Percentiles rank a stretch among this genome's conserved stretches.
phyloP scores from a whole-genome alignment of 108 stramenopile species.

The Cyclotella atomus region DNA sequence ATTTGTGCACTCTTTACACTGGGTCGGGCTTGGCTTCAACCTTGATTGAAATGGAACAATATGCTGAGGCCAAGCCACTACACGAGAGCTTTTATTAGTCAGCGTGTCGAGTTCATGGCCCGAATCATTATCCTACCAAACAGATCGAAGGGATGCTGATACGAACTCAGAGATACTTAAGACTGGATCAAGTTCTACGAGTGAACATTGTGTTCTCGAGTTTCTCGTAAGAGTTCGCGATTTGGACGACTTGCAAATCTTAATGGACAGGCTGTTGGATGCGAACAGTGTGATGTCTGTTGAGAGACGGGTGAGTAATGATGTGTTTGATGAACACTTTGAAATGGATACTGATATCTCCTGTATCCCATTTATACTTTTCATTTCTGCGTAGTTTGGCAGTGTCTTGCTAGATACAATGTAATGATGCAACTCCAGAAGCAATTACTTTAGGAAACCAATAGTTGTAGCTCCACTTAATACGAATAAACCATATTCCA shows the following conservation, averaged over 20 bases:
- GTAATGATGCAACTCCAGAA: not conserved
- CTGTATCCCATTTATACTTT: not conserved
- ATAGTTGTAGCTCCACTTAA: not conserved
- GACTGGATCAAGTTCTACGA: conserved; percentile 76
- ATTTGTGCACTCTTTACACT: too few species aligned
- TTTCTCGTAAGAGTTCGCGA: conserved; percentile 73
- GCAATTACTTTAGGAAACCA: not conserved
- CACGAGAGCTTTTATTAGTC: too few species aligned
- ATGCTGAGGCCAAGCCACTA: too few species aligned
- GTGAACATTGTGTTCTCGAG: conserved; percentile 78
- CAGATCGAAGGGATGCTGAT: too few species aligned
- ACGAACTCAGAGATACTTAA: conserved; percentile 76
- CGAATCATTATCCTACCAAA: too few species aligned
- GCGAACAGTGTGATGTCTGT: conserved; percentile 83
- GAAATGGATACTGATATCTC: too few species aligned
- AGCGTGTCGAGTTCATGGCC: too few species aligned
- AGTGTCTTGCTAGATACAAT: conserved; percentile 15
- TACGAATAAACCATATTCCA: too few species aligned
- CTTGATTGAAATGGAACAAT: too few species aligned
- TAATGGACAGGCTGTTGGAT: conserved; percentile 79
- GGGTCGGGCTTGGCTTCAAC: too few species aligned
- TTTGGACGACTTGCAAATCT: conserved; percentile 70
- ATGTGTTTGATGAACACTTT: not conserved
- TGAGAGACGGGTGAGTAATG: conserved; percentile 60
- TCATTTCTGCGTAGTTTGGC: conserved; percentile 14